phyloP scores from a whole-genome alignment of 495 filamentous ascomycete species.

The Penicillium silybi region DNA sequence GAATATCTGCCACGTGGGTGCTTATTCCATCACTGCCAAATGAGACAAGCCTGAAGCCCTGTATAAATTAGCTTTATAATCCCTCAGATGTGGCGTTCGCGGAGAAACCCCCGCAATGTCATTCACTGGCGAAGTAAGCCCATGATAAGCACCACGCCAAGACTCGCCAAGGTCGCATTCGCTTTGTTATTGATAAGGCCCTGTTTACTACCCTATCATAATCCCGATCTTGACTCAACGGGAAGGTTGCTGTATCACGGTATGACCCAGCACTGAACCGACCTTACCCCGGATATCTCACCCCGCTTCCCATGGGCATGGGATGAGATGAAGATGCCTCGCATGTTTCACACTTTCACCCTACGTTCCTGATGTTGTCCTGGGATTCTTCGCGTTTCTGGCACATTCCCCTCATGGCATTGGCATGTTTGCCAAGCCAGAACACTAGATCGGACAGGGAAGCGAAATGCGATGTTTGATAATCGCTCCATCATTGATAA shows the following conservation, averaged over 20 bases:
- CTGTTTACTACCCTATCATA: neutral
- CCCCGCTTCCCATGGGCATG: neutral
- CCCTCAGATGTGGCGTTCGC: neutral
- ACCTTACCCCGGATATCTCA: neutral
- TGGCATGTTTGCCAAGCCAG: neutral
- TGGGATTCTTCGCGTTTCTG: neutral
- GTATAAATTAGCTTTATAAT: neutral
- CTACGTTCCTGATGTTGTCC: neutral
- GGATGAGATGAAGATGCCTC: neutral
- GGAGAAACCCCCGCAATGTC: neutral
- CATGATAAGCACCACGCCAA: conserved; percentile 11
- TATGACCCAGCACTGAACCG: neutral
- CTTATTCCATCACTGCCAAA: too few species aligned
- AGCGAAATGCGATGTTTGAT: too few species aligned
- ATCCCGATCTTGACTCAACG: neutral
- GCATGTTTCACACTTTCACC: neutral
- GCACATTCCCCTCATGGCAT: neutral
- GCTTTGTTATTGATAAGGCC: neutral
- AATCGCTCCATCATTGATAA: conserved; percentile 1
- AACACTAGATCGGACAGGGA: too few species aligned
- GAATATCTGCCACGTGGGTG: too few species aligned
- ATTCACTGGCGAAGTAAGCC: neutral
- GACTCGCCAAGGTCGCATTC: conserved; percentile 2
- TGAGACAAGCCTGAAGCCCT: too few species aligned
- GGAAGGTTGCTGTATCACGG: conserved; percentile 1